Base-by-base conservation (phyloP, 2,329 filamentous ascomycete genomes). In the Xylariaceae sp. region DNA sequence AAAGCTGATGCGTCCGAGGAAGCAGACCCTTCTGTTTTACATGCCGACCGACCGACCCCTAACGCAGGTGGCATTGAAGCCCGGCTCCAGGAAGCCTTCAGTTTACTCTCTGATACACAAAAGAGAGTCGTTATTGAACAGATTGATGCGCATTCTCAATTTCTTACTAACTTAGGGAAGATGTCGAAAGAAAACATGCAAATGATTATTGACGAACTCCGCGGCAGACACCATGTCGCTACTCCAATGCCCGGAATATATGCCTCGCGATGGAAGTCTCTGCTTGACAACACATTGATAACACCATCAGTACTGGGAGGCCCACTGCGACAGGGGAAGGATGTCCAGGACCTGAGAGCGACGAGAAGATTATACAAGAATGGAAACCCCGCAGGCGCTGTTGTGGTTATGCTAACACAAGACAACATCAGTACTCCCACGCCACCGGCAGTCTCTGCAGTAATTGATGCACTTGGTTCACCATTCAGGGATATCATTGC, bases 181-280 rank as follows among this genome's bases (percentile, higher is more conserved):
- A 75, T 82, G 1, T 89, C 87, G 0, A 72, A 72, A 1, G 67
- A 72, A 0, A 81, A 83, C 1, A 80, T 89, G 61, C 80, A 84
- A 56, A 73, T 74, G 1, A 80, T 90, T 23, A 76, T 90, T 50
- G 77, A 78, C 56, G 68, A 68, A 1, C 62, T 58, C 56, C 39
- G 64, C 54, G 48, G 63, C 15, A 53, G 58, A 47, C 55, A 57
- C 51, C 50, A 55, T 39, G 35, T 45, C 9, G 50, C 75, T 42
- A 80, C 81, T 56, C 79, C 78, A 23, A 88, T 88, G 0, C 88
- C 89, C 0, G 89, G 89, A 1, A 82, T 88, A 51, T 92, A 88
- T 68, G 80, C 92, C 23, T 79, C 83, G 1, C 81, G 85, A 53
- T 92, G 89, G 89, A 87, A 91, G 70, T 77, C 82, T 0, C 76